A percentile compares a stretch with the other conserved stretches of the same genome.
These are phyloP conservation scores for Tylopilus plumbeoviolaceoides DNA, from an alignment of 768 basidiomycete genomes.

Conservation along the genomic window DNA sequence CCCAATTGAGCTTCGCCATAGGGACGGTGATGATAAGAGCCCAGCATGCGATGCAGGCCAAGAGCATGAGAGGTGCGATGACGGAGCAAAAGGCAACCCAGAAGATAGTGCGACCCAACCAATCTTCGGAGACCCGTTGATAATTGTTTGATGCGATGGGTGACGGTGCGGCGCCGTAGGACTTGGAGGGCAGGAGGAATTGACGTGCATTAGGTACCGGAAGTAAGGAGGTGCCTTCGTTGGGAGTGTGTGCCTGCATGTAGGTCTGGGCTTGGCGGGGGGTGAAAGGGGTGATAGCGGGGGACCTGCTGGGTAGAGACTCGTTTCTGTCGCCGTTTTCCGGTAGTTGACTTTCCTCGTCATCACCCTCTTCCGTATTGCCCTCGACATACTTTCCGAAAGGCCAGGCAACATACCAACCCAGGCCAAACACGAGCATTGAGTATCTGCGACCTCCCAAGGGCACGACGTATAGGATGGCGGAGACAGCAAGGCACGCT, in stretches of 20 bases:
- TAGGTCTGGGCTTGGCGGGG: conserved; percentile 17
- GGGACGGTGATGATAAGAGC: conserved; percentile 93
- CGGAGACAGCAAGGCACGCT: conserved; percentile 63
- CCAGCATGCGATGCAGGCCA: conserved; percentile 91
- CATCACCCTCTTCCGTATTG: conserved; percentile 43
- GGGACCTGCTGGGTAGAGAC: conserved; percentile 28
- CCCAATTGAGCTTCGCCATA: conserved; percentile 98
- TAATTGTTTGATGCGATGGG: conserved; percentile 25
- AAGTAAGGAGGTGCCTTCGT: conserved; percentile 50
- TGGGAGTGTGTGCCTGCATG: conserved; percentile 19
- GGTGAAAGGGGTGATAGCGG: conserved; percentile 42
- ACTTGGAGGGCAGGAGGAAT: conserved; percentile 46
- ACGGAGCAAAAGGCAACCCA: conserved; percentile 74
- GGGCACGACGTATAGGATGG: conserved; percentile 67
- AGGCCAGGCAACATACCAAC: conserved; percentile 97
- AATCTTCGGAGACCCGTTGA: conserved; percentile 35
- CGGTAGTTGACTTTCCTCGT: conserved; percentile 35
- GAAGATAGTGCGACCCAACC: conserved; percentile 73
- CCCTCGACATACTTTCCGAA: conserved; percentile 99
- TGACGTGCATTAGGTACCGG: conserved; percentile 27
- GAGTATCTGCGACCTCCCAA: conserved; percentile 82
- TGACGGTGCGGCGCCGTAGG: conserved; percentile 61
- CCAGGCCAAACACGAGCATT: conserved; percentile 83
- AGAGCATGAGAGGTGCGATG: conserved; percentile 84
- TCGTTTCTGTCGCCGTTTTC: conserved; percentile 16